Percentiles rank a stretch among this genome's conserved stretches.
phyloP scores from a whole-genome alignment of 1,139 yeast species.

The Eremothecium coryli region DNA sequence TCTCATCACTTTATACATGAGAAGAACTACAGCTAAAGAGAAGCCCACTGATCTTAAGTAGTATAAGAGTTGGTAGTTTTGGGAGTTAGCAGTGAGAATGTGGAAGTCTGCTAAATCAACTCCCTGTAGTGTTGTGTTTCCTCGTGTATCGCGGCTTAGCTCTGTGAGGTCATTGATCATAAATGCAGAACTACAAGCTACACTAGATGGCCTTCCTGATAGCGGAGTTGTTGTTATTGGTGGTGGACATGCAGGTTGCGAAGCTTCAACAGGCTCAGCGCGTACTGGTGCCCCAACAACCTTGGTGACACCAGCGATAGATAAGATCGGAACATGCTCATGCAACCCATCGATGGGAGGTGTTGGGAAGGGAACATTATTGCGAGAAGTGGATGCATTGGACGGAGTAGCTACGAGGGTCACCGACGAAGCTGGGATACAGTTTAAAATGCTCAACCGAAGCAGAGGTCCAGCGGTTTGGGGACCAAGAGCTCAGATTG shows the following conservation, averaged over 20 bases:
- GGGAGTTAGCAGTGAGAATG: no score
- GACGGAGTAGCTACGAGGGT: conserved; percentile 84
- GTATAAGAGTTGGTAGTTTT: no score
- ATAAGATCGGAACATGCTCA: conserved; percentile 85
- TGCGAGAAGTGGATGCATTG: conserved; percentile 89
- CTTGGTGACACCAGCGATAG: conserved; percentile 64
- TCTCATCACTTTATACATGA: no score
- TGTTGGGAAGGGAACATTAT: conserved; percentile 89
- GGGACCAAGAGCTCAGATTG: conserved; percentile 98
- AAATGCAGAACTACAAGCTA: conserved; percentile 34
- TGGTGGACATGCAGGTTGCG: conserved; percentile 99
- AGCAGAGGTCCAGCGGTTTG: conserved; percentile 96
- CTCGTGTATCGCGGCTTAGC: no score
- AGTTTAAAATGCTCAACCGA: conserved; percentile 75
- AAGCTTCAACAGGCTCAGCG: conserved; percentile 92
- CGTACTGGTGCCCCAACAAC: conserved; percentile 68
- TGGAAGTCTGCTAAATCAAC: no score
- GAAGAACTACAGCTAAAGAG: no score
- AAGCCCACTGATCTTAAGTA: no score
- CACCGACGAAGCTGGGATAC: conserved; percentile 89
- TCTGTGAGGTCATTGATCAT: no score
- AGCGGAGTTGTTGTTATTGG: conserved; percentile 83
- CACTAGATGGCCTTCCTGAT: conserved; percentile 31
- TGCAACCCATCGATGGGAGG: conserved; percentile 99
- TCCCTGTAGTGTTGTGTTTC: no score